Evolutionary conservation across 23 red algal genomes (phyloP), one percentile per base, ranked within the genome.

Genomic region (Agarophyton chilense): DNA sequence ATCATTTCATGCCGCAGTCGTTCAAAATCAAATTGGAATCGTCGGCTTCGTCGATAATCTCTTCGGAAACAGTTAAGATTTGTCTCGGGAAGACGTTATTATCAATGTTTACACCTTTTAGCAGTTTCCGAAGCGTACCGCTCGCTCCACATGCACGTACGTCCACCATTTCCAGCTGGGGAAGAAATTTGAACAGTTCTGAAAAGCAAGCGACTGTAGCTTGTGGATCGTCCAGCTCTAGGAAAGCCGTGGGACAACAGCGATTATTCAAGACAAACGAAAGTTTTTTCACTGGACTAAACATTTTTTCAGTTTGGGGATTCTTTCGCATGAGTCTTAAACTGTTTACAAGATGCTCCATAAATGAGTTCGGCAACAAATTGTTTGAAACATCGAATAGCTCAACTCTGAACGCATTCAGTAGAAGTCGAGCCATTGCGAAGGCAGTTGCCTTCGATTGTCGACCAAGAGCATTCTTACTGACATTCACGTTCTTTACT

Each of bases 141-240:
- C 44, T 86, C 26, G 66, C 84, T n/a, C 84, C 84, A 62, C 84
- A 89, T 42, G 84, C 84, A 10, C 84, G 67, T 9, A 89, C 67
- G 44, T 89, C 72, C 34, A 89, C 60, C 33, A 52, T 18, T 57
- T 89, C 72, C 17, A 89, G 39, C 12, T 56, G 45, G 4, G 84
- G 67, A 29, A 89, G 66, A 39, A 86, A 26, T 0, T 1, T 26
- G 29, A 89, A 76, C 72, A 89, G 5, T 78, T 43, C n/a, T 78
- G 40, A 18, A 64, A 89, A 89, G 21, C 21, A 18, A 4, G 38
- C 24, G 34, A 67, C 72, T 29, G 43, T 11, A 7, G 32, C 12
- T 25, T 58, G 17, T 8, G 67, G 35, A 53, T 77, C 36, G 10
- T 61, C 51, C 9, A 63, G 26, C 11, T 89, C 84, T 47, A 89